These are phyloP conservation scores for Wickerhamiella kurtzmanii DNA, from an alignment of 805 yeast species.

Conservation along the genomic window DNA sequence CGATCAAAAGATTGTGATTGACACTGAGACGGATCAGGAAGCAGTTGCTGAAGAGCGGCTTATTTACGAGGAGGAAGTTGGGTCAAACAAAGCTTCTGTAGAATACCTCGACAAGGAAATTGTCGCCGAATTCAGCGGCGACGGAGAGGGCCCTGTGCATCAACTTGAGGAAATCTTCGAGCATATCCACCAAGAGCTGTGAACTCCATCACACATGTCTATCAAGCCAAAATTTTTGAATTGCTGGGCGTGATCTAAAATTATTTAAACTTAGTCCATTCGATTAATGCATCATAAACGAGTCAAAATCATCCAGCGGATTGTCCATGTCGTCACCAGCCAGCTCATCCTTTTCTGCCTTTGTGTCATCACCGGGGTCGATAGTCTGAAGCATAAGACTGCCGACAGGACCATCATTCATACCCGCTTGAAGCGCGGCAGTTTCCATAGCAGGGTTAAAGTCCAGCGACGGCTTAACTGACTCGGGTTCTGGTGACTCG, in stretches of 20 bases:
- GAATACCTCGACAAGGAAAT: neutral
- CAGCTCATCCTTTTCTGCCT: neutral
- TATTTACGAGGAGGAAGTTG: too few species aligned
- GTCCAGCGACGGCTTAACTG: neutral
- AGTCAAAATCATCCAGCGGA: neutral
- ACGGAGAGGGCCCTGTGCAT: neutral
- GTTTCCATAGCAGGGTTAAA: neutral
- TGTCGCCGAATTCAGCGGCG: neutral
- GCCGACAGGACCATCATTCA: neutral
- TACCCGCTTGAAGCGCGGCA: neutral
- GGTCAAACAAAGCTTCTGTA: too few species aligned
- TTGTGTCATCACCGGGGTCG: neutral
- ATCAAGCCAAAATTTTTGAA: neutral
- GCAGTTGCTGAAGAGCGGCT: too few species aligned
- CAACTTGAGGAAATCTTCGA: neutral
- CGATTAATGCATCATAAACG: neutral
- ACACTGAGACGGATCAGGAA: too few species aligned
- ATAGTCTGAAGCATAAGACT: slow-evolving; percentile 1
- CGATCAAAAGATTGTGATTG: too few species aligned
- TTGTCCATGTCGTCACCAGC: neutral
- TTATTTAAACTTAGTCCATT: neutral
- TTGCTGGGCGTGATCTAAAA: neutral
- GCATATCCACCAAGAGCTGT: too few species aligned
- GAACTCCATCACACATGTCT: neutral
- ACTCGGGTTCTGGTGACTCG: neutral